Evolutionary conservation across 805 yeast species (phyloP).

Genomic region (Candida broadrunensis): DNA sequence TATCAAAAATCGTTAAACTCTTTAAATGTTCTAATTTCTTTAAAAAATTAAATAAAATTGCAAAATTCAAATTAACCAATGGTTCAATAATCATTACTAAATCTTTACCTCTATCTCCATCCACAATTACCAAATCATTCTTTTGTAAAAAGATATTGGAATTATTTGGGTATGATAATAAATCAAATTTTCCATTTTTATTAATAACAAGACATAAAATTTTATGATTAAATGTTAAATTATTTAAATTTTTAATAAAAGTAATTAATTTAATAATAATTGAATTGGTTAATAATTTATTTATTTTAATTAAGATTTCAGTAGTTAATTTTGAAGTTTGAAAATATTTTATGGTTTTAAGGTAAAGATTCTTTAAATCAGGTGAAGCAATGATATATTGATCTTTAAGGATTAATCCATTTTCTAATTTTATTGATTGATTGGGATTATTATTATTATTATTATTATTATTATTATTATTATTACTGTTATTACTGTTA

Average conservation of each 20-base stretch:
- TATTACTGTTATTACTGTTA: neutral
- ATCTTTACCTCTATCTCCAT: constrained; percentile 84
- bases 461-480: neutral
- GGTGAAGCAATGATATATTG: constrained; percentile 58
- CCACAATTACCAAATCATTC: constrained; percentile 70
- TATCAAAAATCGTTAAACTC: constrained; percentile 39
- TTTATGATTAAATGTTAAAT: constrained; percentile 39
- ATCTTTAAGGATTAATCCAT: constrained; percentile 58
- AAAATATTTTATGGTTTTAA: constrained; percentile 53
- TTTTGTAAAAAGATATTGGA: constrained; percentile 57
- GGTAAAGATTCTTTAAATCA: constrained; percentile 49
- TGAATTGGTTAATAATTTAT: constrained; percentile 22
- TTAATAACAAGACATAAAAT: constrained; percentile 49
- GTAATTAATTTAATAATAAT: constrained; percentile 29
- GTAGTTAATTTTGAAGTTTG: constrained; percentile 27
- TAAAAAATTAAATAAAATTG: constrained; percentile 68
- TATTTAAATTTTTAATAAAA: constrained; percentile 39
- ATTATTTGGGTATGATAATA: constrained; percentile 62
- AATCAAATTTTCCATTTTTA: constrained; percentile 67
- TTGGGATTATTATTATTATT: constrained; percentile 1
- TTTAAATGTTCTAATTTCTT: constrained; percentile 70
- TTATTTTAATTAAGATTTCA: constrained; percentile 24
- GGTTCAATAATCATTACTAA: constrained; percentile 72
- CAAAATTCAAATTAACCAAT: constrained; percentile 56
- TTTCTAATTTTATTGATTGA: constrained; percentile 46